Evolutionary conservation across 768 basidiomycete species (phyloP).

Genomic region (Boletus rubropictus): DNA sequence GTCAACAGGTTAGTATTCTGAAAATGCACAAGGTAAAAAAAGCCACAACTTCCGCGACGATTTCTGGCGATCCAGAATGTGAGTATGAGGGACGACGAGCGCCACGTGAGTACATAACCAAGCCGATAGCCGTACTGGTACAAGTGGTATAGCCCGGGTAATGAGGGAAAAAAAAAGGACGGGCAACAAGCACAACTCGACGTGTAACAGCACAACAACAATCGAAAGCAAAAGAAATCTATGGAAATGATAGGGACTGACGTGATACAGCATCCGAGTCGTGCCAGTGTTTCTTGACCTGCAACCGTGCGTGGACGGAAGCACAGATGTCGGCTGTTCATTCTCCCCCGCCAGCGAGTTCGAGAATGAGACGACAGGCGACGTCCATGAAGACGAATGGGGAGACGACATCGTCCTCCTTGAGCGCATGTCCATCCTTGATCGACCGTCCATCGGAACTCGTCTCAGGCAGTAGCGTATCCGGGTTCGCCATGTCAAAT

Average conservation of each 20-base stretch:
- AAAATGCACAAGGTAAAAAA: too few relatives aligned
- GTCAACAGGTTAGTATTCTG: too few relatives aligned
- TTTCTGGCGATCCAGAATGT: neutral
- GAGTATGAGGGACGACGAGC: neutral
- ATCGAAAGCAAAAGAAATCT: constrained; percentile 11
- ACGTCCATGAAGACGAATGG: constrained; percentile 98
- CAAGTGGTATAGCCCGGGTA: constrained; percentile 15
- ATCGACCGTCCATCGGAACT: constrained; percentile 55
- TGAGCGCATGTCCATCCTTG: constrained; percentile 39
- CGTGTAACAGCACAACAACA: constrained; percentile 6
- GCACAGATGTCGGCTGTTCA: constrained; percentile 11
- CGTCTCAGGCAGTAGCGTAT: constrained; percentile 36
- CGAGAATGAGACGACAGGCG: constrained; percentile 87
- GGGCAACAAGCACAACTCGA: neutral
- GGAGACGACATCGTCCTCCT: constrained; percentile 62
- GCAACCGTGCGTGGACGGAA: neutral
- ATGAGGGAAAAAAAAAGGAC: neutral
- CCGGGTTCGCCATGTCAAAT: constrained; percentile 54
- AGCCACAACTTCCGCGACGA: neutral
- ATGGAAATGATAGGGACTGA: constrained; percentile 5
- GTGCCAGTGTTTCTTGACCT: neutral
- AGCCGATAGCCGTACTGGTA: constrained; percentile 12
- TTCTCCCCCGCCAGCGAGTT: constrained; percentile 72
- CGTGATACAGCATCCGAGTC: constrained; percentile 6
- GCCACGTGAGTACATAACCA: constrained; percentile 15